These are phyloP conservation scores for Trametes pubescens DNA, from an alignment of 1,284 basidiomycete genomes.

Conservation along the genomic window DNA sequence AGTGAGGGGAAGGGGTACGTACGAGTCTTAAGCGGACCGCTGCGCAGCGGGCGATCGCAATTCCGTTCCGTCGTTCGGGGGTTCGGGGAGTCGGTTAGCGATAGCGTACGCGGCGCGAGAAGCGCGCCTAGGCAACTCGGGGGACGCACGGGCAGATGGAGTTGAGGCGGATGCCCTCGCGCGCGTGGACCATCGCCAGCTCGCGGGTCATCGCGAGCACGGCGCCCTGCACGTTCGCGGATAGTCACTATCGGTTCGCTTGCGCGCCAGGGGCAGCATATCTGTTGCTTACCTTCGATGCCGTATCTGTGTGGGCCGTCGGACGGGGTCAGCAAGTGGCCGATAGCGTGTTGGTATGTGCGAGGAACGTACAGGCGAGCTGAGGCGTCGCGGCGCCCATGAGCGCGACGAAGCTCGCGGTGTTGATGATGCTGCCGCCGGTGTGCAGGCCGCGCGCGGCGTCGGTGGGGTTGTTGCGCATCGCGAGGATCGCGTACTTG, in stretches of 20 bases:
- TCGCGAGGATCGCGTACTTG: conserved; percentile 95
- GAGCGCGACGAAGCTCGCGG: conserved; percentile 93
- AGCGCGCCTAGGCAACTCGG: neutral
- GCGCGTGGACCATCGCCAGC: conserved; percentile 95
- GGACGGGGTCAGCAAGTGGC: neutral
- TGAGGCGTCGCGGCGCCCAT: conserved; percentile 97
- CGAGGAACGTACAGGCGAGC: conserved; percentile 79
- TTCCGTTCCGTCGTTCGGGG: neutral
- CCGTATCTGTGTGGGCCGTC: conserved; percentile 66
- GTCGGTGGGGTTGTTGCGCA: conserved; percentile 91
- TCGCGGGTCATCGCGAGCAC: conserved; percentile 99
- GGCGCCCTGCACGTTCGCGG: conserved; percentile 67
- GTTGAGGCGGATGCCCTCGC: conserved; percentile 96
- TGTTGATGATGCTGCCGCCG: conserved; percentile 97
- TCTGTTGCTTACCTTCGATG: conserved; percentile 69
- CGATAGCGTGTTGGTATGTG: neutral
- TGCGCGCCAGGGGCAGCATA: neutral
- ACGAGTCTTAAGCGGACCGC: conserved; percentile 93
- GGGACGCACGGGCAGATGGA: conserved; percentile 86
- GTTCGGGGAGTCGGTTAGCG: neutral
- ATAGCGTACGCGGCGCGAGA: neutral
- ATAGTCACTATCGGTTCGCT: neutral
- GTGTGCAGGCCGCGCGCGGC: conserved; percentile 79
- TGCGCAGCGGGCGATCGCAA: conserved; percentile 43
- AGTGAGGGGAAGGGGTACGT: conserved; percentile 41